Evolutionary conservation across 2,329 filamentous ascomycete species (phyloP).

Genomic region (Aspergillus thermomutatus): DNA sequence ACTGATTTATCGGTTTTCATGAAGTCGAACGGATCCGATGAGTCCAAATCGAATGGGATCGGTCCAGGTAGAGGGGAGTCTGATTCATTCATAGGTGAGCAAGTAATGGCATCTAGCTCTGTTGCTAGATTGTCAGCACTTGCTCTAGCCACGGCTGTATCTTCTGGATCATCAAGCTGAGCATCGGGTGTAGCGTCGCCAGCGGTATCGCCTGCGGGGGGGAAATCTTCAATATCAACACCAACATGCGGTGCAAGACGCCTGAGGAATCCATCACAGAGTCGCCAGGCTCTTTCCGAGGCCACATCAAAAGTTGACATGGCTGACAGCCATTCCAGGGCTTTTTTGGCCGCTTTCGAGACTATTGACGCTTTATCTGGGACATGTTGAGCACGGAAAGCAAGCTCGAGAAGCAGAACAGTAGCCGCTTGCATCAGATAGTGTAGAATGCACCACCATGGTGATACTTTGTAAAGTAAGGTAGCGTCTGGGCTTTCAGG

Average conservation of each 20-base stretch:
- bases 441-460: constrained; percentile 46
- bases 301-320: constrained; percentile 30
- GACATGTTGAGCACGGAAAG: constrained; percentile 41
- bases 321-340: constrained; percentile 32
- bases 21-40: constrained; percentile 25
- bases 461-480: constrained; percentile 35
- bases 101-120: constrained; percentile 19
- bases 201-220: constrained; percentile 22
- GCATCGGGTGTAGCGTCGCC: constrained; percentile 17
- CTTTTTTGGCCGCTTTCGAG: constrained; percentile 34
- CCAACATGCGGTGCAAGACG: constrained; percentile 32
- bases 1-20: constrained; percentile 27
- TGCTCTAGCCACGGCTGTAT: constrained; percentile 5
- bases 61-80: constrained; percentile 18
- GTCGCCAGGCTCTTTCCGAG: constrained; percentile 31
- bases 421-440: constrained; percentile 44
- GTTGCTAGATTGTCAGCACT: constrained; percentile 13
- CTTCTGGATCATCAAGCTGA: constrained; percentile 15
- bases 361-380: constrained; percentile 39
- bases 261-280: constrained; percentile 35
- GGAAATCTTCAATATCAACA: constrained; percentile 28
- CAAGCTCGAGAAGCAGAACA: constrained; percentile 43
- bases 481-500: constrained; percentile 38
- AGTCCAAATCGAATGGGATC: constrained; percentile 16
- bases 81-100: constrained; percentile 25